These are phyloP conservation scores for Neofusicoccum parvum DNA, from an alignment of 2,329 filamentous ascomycete genomes.

Conservation along the genomic window DNA sequence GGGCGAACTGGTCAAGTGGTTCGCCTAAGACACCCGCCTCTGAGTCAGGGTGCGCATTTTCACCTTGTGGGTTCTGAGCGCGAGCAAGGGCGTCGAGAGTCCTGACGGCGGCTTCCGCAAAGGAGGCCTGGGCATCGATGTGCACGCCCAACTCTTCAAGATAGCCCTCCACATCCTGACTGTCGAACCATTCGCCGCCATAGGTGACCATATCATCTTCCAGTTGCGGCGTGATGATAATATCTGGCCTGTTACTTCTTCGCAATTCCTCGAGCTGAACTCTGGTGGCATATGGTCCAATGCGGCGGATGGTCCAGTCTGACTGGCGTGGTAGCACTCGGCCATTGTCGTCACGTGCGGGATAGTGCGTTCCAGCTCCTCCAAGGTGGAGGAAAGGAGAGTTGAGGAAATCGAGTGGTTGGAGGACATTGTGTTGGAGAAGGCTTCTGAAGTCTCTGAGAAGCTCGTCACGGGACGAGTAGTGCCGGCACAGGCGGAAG, in stretches of 20 bases:
- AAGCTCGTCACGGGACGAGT: slow-evolving; percentile 48
- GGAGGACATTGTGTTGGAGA: slow-evolving; percentile 42
- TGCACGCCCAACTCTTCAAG: slow-evolving; percentile 64
- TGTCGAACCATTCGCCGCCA: slow-evolving; percentile 75
- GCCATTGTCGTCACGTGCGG: slow-evolving; percentile 41
- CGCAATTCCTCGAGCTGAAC: slow-evolving; percentile 2
- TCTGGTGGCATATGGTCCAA: slow-evolving; percentile 28
- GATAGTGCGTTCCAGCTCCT: slow-evolving; percentile 68
- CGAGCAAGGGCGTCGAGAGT: slow-evolving; percentile 42
- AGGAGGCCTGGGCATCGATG: slow-evolving; percentile 63
- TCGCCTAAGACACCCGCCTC: slow-evolving; percentile 14
- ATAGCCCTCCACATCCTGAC: slow-evolving; percentile 76
- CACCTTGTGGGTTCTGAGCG: neutral
- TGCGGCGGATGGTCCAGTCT: slow-evolving; percentile 35
- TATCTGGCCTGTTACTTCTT: neutral
- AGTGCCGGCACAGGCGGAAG: slow-evolving; percentile 71
- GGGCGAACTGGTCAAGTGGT: slow-evolving; percentile 15
- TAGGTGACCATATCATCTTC: slow-evolving; percentile 63
- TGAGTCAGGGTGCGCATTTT: slow-evolving; percentile 8
- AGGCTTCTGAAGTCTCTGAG: slow-evolving; percentile 42
- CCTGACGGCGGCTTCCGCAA: slow-evolving; percentile 53
- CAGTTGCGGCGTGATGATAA: neutral
- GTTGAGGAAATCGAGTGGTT: slow-evolving; percentile 61
- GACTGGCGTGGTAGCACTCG: slow-evolving; percentile 36
- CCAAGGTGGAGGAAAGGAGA: slow-evolving; percentile 68